Percentiles rank a stretch among this genome's conserved stretches.
These are phyloP conservation scores for Mycena epipterygia DNA, from an alignment of 768 basidiomycete species.

Conservation along the genomic window DNA sequence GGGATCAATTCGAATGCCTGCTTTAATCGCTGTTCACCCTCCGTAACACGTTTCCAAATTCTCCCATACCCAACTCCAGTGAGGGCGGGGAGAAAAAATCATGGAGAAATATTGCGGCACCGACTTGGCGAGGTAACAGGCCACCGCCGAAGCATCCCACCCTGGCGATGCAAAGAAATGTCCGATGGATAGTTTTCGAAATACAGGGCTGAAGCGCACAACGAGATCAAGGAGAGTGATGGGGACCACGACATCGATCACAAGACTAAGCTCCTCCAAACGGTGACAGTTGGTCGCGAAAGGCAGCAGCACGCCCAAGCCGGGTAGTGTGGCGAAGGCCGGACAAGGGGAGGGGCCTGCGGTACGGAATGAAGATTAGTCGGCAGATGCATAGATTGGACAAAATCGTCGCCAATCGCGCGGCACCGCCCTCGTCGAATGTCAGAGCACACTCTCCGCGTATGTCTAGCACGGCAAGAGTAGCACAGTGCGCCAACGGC, in stretches of 20 bases:
- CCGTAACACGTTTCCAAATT: neutral
- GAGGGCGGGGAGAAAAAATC: neutral
- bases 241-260: slow-evolving; percentile 2
- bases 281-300: neutral
- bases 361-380: neutral
- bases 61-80: slow-evolving; percentile 2
- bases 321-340: neutral
- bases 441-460: neutral
- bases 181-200: slow-evolving; percentile 12
- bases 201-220: neutral
- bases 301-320: neutral
- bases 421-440: neutral
- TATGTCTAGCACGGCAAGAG: slow-evolving; percentile 14
- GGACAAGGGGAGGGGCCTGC: neutral
- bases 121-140: neutral
- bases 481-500: neutral
- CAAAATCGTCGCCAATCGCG: neutral
- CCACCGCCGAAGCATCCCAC: slow-evolving; percentile 5
- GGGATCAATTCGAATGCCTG: slow-evolving; percentile 2
- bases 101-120: neutral
- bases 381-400: slow-evolving; percentile 5
- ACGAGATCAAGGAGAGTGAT: neutral
- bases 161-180: neutral
- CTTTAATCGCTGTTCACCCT: neutral
- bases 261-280: slow-evolving; percentile 10